These are phyloP conservation scores for Oxyria digyna DNA, from an alignment of 148 eudicot genomes.

Conservation along the genomic window DNA sequence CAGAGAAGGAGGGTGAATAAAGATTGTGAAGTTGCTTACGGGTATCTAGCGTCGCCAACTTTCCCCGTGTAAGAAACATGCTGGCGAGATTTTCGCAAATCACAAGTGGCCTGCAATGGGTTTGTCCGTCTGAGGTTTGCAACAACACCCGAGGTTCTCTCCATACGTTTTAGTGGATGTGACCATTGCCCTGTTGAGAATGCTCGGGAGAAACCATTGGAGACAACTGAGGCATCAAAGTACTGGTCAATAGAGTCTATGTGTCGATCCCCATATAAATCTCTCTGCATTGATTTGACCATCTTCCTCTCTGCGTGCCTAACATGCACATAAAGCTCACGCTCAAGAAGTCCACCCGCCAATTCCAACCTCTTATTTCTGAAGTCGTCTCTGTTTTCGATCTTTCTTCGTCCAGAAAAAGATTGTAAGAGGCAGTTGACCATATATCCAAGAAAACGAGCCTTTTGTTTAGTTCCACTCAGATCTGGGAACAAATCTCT, in stretches of 20 bases:
- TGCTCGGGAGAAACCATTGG: constrained; percentile 82
- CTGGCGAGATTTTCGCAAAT: constrained; percentile 85
- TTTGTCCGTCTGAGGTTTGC: constrained; percentile 82
- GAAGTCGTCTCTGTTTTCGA: constrained; percentile 80
- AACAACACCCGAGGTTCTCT: constrained; percentile 70
- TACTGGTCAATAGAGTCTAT: constrained; percentile 57
- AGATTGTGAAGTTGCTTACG: constrained; percentile 36
- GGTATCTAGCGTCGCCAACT: constrained; percentile 99
- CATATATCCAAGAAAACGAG: constrained; percentile 87
- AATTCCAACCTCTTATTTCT: constrained; percentile 82
- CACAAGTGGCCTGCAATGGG: constrained; percentile 68
- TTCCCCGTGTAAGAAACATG: constrained; percentile 81
- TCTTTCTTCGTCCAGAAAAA: constrained; percentile 63
- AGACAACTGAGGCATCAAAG: constrained; percentile 76
- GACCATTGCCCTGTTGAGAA: constrained; percentile 87
- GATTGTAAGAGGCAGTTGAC: constrained; percentile 64
- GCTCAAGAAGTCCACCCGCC: constrained; percentile 74
- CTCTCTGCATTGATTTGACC: constrained; percentile 80
- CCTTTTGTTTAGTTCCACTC: constrained; percentile 42
- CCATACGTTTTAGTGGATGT: constrained; percentile 64
- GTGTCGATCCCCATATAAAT: constrained; percentile 64
- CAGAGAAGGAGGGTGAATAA: background rate
- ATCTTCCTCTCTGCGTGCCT: constrained; percentile 88
- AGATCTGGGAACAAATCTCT: constrained; percentile 51
- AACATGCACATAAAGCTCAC: constrained; percentile 71